These are phyloP conservation scores for Lenwebbia sp. DNA, from an alignment of 345 rosid genomes.

Conservation along the genomic window DNA sequence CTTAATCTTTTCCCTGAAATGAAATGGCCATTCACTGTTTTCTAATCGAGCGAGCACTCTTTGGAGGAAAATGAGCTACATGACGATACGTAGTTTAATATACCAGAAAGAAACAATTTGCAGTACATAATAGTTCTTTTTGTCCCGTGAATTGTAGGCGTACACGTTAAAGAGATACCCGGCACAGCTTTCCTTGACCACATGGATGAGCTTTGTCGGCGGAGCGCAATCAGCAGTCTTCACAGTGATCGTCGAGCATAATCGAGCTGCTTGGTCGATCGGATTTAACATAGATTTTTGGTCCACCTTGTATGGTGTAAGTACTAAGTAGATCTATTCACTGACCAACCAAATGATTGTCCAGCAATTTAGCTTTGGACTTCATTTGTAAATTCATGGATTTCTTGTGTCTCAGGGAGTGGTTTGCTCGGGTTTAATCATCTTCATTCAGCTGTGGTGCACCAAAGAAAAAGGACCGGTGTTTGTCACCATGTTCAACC, in stretches of 20 bases:
- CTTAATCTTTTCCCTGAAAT: not conserved
- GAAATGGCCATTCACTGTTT: not conserved
- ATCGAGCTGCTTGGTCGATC: slow-evolving; percentile 36
- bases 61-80: not conserved
- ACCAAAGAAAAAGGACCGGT: slow-evolving; percentile 47
- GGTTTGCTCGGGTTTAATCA: slow-evolving; percentile 29
- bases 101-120: not conserved
- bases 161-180: slow-evolving; percentile 49
- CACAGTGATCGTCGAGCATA: slow-evolving; percentile 32
- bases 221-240: slow-evolving; percentile 54
- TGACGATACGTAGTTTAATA: not conserved
- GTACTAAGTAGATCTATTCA: not conserved
- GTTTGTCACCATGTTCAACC: slow-evolving; percentile 56
- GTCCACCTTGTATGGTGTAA: slow-evolving; percentile 52
- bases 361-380: not conserved
- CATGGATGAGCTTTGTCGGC: slow-evolving; percentile 56
- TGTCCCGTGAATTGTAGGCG: slow-evolving; percentile 21
- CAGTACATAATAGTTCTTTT: not conserved
- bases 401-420: slow-evolving; percentile 35
- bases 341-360: not conserved
- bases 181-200: slow-evolving; percentile 49
- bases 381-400: not conserved
- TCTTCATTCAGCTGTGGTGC: slow-evolving; percentile 49
- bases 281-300: slow-evolving; percentile 45
- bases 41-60: not conserved